A percentile compares a stretch with the other conserved stretches of the same genome.
Conservation (phyloP, 441 rosid species). For the Euphorbia celastroides region DNA sequence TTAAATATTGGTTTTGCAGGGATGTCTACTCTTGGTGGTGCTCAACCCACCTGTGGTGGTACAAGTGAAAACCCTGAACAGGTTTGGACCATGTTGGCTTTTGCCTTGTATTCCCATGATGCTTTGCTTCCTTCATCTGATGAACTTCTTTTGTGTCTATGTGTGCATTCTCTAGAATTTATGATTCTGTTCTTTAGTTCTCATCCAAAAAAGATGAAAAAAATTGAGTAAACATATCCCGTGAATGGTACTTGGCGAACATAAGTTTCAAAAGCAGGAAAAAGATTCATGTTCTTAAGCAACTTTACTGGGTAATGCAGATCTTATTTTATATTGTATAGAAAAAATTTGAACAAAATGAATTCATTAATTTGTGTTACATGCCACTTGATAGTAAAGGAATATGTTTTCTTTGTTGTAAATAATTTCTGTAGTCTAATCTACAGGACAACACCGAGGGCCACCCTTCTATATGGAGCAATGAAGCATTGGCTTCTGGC, state of each 20-base stretch:
- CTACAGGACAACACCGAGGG: constrained; percentile 1
- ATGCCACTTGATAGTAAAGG: neutral
- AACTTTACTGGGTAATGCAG: neutral
- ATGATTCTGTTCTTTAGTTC: neutral
- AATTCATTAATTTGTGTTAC: neutral
- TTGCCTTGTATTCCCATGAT: neutral
- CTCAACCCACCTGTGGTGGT: constrained; percentile 16
- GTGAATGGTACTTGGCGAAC: neutral
- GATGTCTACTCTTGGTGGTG: constrained; percentile 17
- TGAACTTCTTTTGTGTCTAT: neutral
- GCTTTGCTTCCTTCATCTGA: neutral
- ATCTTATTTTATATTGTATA: neutral
- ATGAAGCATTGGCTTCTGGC: constrained; percentile 11
- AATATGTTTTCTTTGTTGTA: neutral
- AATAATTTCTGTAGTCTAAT: constrained; percentile 13
- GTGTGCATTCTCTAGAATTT: neutral
- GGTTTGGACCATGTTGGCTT: constrained; percentile 18
- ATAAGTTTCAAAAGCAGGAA: neutral
- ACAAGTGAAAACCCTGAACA: constrained; percentile 21
- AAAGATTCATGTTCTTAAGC: constrained; percentile 1
- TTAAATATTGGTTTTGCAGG: constrained; percentile 23
- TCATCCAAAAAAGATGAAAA: neutral
- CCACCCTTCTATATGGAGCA: neutral
- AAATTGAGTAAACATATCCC: neutral
- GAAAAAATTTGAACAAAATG: neutral